Conservation (phyloP, 164 flowering plant genomes). For the Cinnamomum chago region DNA sequence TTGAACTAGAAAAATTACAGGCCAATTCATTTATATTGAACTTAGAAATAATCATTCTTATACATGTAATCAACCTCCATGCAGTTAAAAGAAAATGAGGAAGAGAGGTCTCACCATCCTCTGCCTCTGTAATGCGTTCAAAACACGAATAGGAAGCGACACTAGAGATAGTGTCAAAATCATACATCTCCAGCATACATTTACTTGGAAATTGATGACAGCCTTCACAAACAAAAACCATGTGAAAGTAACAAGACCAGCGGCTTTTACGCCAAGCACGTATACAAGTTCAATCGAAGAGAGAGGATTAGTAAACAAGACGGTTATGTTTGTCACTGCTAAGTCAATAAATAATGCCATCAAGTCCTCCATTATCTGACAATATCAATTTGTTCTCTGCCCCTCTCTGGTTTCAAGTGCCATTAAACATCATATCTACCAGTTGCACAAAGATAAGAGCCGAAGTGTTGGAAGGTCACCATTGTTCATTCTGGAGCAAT, state of each 20-base stretch:
- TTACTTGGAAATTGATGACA: constrained; percentile 28
- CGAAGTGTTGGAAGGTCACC: not conserved
- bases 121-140: constrained; percentile 56
- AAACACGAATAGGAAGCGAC: constrained; percentile 45
- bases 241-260: constrained; percentile 25
- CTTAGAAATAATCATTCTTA: too few relatives aligned
- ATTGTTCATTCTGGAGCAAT: too few relatives aligned
- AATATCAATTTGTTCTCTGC: not conserved
- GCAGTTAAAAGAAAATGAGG: not conserved
- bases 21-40: too few relatives aligned
- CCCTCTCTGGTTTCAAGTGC: not conserved
- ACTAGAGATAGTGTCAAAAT: constrained; percentile 40
- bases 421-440: constrained; percentile 1
- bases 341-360: constrained; percentile 22
- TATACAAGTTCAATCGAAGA: constrained; percentile 27
- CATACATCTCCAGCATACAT: constrained; percentile 27
- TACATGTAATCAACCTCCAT: too few relatives aligned
- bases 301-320: constrained; percentile 39
- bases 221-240: constrained; percentile 46
- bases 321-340: constrained; percentile 6
- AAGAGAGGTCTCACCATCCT: constrained; percentile 39
- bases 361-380: constrained; percentile 3
- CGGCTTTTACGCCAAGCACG: constrained; percentile 25
- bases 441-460: not conserved
- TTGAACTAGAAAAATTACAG: too few relatives aligned